Base-by-base conservation (phyloP, 805 yeast genomes). In the Maudiozyma serrabonitensis region DNA sequence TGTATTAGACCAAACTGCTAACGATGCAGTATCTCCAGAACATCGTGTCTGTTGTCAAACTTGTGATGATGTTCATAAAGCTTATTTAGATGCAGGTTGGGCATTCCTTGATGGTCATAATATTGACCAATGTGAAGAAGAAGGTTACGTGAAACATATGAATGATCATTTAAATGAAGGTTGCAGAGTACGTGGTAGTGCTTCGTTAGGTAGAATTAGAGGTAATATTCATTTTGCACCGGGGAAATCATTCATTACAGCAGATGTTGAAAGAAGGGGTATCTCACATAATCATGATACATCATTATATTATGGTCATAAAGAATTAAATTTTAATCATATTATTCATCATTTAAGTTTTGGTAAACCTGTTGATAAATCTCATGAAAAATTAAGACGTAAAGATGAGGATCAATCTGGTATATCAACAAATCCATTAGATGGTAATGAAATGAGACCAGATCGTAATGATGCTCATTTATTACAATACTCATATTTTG, bases 201-300 rank as follows among this genome's bases (percentile, higher is more conserved):
- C 95, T 6, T 72, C 79, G 56, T 79, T 93, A 61, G 87, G 87
- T 67, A 80, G 95, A 69, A 84, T 93, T 42, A 82, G 84, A 21
- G 99, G 99, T 45, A 85, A 87, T 60, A 69, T 93, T 54, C 98
- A 93, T 70, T 89, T 93, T 74, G 96, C 97, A 1, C 98, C 99
- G 4, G 99, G 99, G 40, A 80, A 84, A 25, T 81, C 95, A 1
- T 75, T 73, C 59, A 77, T 82, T 39, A 66, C 69, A 50, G 52
- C 49, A 8, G 80, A 79, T 16, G 23, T 13, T 8, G 8, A 39
- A 26, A 34, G 23, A 15, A 18, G 42, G 3, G 6, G 18, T 2
- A 23, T 43, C n/a, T 75, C 75, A 46, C 99, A 93, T 65, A 74
- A 79, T 51, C 99, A 93, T 69, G 99, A 93, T 62, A 67, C 85